Percentiles rank a stretch among this genome's conserved stretches.
Evolutionary conservation across 2,329 filamentous ascomycete species (phyloP).

Genomic region (Xylariomycetidae sp.): DNA sequence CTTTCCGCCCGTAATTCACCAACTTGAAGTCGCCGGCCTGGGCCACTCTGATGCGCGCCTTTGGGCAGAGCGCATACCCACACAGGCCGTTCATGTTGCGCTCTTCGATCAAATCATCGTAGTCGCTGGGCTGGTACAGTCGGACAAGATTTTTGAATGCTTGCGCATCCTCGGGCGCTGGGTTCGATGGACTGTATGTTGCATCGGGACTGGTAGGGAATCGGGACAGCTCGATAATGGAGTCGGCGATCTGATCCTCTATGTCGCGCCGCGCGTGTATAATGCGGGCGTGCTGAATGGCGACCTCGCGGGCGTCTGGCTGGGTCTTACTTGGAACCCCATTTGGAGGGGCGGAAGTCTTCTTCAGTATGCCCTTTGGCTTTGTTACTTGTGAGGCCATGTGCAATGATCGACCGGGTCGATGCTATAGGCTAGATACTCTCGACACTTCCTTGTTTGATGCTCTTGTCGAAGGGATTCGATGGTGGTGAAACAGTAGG

Average conservation of each 20-base stretch:
- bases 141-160: conserved; percentile 62
- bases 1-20: conserved; percentile 43
- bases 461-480: no score
- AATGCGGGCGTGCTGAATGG: conserved; percentile 73
- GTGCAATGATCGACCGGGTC: no score
- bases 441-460: no score
- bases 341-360: conserved; percentile 38
- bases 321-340: conserved; percentile 30
- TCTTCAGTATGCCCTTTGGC: conserved; percentile 58
- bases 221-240: conserved; percentile 65
- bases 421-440: no score
- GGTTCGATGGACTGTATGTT: conserved; percentile 25
- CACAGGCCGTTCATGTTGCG: conserved; percentile 78
- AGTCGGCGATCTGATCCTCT: conserved; percentile 66
- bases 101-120: conserved; percentile 82
- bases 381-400: conserved; percentile 16
- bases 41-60: conserved; percentile 50
- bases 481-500: no score
- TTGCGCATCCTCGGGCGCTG: conserved; percentile 52
- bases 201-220: conserved; percentile 35
- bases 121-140: conserved; percentile 80
- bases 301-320: conserved; percentile 50
- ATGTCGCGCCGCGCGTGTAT: conserved; percentile 78
- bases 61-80: conserved; percentile 75
- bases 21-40: conserved; percentile 63